Percentiles rank a stretch among this genome's conserved stretches.
phyloP scores from a whole-genome alignment of 306 rosid genomes.

The Cicer chorassanicum region DNA sequence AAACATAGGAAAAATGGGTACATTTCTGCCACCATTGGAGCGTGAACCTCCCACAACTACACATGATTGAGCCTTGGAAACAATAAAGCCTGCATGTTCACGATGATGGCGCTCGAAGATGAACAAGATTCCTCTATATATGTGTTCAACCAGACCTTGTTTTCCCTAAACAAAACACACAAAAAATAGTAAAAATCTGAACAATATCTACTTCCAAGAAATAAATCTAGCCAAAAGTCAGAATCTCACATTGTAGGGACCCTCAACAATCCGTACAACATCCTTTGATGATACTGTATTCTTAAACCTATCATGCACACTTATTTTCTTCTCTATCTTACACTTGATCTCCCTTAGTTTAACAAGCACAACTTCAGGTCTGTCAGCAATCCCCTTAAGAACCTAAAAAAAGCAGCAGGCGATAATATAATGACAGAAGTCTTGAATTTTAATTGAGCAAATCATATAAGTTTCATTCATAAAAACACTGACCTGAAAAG shows the following conservation, averaged over 20 bases:
- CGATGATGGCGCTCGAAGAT: constrained; percentile 93
- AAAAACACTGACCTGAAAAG: constrained; percentile 74
- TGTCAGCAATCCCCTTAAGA: constrained; percentile 88
- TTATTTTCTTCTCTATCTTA: constrained; percentile 81
- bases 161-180: constrained; percentile 66
- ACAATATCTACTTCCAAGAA: constrained; percentile 37
- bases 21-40: constrained; percentile 82
- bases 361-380: constrained; percentile 82
- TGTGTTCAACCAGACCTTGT: constrained; percentile 98
- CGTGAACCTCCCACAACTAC: constrained; percentile 95
- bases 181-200: not conserved
- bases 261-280: constrained; percentile 85
- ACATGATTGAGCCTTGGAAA: constrained; percentile 90
- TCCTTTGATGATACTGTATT: constrained; percentile 83
- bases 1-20: constrained; percentile 43
- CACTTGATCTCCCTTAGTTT: constrained; percentile 86
- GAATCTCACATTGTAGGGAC: constrained; percentile 82
- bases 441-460: not conserved
- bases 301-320: constrained; percentile 77
- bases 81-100: constrained; percentile 97
- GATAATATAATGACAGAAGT: constrained; percentile 25
- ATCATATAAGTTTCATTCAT: not conserved
- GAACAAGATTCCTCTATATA: constrained; percentile 85
- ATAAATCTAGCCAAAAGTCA: constrained; percentile 34
- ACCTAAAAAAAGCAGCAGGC: constrained; percentile 58